A percentile compares a stretch with the other conserved stretches of the same genome.
Conservation (phyloP, 352 stramenopile genomes). For the Phytophthora sojae region DNA sequence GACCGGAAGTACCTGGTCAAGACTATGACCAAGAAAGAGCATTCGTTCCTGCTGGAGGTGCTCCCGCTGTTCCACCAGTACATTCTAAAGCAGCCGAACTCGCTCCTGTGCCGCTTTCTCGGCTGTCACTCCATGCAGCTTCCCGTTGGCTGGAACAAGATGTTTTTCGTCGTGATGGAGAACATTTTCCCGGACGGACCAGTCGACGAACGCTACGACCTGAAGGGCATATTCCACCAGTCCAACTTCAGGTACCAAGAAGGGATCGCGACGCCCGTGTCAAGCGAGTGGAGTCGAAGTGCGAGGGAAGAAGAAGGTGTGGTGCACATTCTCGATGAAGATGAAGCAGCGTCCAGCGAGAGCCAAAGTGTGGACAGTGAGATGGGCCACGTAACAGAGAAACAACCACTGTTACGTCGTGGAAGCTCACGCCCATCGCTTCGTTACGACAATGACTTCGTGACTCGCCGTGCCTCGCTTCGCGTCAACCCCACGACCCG, state of each 20-base stretch:
- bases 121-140: slow-evolving; percentile 91
- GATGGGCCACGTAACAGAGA: slow-evolving; percentile 52
- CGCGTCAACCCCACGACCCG: slow-evolving; percentile 76
- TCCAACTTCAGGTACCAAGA: slow-evolving; percentile 60
- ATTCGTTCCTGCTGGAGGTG: slow-evolving; percentile 84
- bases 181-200: slow-evolving; percentile 85
- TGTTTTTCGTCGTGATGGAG: slow-evolving; percentile 92
- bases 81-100: slow-evolving; percentile 82
- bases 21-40: slow-evolving; percentile 90
- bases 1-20: slow-evolving; percentile 89
- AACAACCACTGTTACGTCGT: slow-evolving; percentile 62
- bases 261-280: slow-evolving; percentile 46
- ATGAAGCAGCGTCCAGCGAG: slow-evolving; percentile 39
- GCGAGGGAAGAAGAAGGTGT: slow-evolving; percentile 38
- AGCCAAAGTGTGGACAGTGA: slow-evolving; percentile 42
- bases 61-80: slow-evolving; percentile 89
- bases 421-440: slow-evolving; percentile 66
- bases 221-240: slow-evolving; percentile 87
- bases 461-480: slow-evolving; percentile 68
- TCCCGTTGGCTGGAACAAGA: slow-evolving; percentile 90
- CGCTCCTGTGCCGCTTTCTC: slow-evolving; percentile 82
- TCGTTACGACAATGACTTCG: slow-evolving; percentile 84
- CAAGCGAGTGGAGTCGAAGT: slow-evolving; percentile 45
- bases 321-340: slow-evolving; percentile 27
- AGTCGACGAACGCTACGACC: slow-evolving; percentile 83